Percentiles rank a stretch among this genome's conserved stretches.
Conservation (phyloP, 257 asterid species). For the Solanum lycopersicoides region DNA sequence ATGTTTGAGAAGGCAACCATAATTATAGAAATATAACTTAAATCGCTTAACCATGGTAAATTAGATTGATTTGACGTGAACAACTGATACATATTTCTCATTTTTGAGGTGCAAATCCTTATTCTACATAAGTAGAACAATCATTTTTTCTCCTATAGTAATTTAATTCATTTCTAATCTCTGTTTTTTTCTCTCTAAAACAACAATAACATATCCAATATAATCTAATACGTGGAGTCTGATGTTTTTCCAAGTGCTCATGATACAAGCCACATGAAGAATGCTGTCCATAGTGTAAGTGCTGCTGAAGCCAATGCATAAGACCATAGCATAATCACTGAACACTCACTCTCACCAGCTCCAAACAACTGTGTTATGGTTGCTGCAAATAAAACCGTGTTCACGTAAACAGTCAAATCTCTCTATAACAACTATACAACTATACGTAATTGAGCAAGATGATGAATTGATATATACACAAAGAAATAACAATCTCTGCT, state of each 20-base stretch:
- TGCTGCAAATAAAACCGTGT: background rate
- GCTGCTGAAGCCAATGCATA: slow-evolving; percentile 54
- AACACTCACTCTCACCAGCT: slow-evolving; percentile 71
- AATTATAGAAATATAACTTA: background rate
- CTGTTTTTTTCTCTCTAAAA: too few relatives aligned
- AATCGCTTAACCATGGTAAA: background rate
- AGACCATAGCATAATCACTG: slow-evolving; percentile 47
- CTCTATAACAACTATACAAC: background rate
- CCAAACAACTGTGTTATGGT: slow-evolving; percentile 73
- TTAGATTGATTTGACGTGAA: background rate
- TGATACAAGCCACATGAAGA: slow-evolving; percentile 55
- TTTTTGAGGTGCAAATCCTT: background rate
- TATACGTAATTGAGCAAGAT: background rate
- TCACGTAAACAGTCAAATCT: background rate
- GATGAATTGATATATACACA: background rate
- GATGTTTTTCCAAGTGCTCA: background rate
- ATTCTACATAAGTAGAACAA: background rate
- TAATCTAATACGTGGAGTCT: too few relatives aligned
- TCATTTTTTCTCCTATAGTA: background rate
- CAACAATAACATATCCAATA: too few relatives aligned
- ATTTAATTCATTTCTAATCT: too few relatives aligned
- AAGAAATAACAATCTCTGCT: background rate
- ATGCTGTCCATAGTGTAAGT: slow-evolving; percentile 60
- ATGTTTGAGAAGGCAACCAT: background rate
- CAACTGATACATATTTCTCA: fast-evolving